A percentile compares a stretch with the other conserved stretches of the same genome.
These are phyloP conservation scores for Ganoderma meredithae DNA, from an alignment of 1,284 basidiomycete species.

Conservation along the genomic window DNA sequence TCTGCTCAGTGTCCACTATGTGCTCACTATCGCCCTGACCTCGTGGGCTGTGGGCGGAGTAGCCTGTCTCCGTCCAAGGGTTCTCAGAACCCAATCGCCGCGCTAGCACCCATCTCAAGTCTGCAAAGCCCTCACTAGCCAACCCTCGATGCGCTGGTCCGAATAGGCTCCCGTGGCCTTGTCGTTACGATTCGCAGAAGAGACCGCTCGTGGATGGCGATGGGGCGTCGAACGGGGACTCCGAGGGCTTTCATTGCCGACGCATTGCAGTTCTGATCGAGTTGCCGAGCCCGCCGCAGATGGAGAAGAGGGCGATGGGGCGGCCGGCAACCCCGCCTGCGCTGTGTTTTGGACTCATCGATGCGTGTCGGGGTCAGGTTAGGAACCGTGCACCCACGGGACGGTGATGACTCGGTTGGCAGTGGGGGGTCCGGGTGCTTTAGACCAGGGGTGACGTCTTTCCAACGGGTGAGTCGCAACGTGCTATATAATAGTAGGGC, in stretches of 20 bases:
- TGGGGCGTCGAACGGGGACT: background rate
- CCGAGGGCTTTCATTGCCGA: too few relatives aligned
- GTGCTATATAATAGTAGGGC: too few relatives aligned
- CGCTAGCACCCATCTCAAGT: background rate
- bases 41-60: background rate
- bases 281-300: background rate
- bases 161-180: background rate
- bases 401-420: too few relatives aligned
- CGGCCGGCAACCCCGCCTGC: background rate
- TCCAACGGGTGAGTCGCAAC: too few relatives aligned
- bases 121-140: background rate
- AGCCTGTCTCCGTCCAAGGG: constrained; percentile 2
- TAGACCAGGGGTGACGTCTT: too few relatives aligned
- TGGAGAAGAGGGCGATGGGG: background rate
- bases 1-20: background rate
- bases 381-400: background rate
- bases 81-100: background rate
- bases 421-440: too few relatives aligned
- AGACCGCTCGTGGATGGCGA: too few relatives aligned
- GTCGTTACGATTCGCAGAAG: background rate
- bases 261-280: constrained; percentile 1
- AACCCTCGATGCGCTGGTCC: background rate
- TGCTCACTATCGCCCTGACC: background rate
- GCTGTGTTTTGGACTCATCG: background rate
- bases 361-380: background rate